These are phyloP conservation scores for Suillus weaverae DNA, from an alignment of 768 basidiomycete genomes.

Conservation along the genomic window DNA sequence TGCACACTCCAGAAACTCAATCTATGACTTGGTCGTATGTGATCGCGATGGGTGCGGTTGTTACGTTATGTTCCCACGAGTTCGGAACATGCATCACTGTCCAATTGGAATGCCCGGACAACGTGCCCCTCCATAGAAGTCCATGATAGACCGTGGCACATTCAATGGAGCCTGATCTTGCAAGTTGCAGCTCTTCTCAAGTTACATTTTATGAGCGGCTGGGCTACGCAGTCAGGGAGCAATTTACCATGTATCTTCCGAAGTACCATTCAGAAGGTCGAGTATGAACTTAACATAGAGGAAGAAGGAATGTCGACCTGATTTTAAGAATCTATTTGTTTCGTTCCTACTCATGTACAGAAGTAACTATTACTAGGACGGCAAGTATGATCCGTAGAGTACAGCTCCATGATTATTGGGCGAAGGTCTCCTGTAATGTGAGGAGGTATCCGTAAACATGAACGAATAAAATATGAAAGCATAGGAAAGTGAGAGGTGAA, in stretches of 20 bases:
- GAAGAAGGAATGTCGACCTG: not conserved
- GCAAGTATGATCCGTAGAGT: conserved; percentile 4
- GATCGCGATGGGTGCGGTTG: conserved; percentile 6
- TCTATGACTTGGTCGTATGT: not conserved
- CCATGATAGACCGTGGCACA: not conserved
- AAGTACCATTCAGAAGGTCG: not conserved
- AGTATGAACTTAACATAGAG: not conserved
- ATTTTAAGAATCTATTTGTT: not conserved
- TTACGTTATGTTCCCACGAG: conserved; percentile 1
- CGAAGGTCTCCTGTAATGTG: conserved; percentile 10
- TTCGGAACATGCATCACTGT: not conserved
- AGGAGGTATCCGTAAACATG: conserved; percentile 17
- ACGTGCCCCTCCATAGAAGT: not conserved
- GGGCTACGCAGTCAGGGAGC: not conserved
- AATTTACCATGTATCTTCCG: not conserved
- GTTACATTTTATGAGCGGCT: not conserved
- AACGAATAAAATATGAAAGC: conserved; percentile 31
- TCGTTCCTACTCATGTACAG: not conserved
- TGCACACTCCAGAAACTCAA: not conserved
- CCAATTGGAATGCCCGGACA: not conserved
- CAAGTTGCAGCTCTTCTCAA: not conserved
- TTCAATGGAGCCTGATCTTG: not conserved
- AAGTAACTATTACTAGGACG: conserved; percentile 6
- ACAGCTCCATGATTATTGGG: conserved; percentile 15
- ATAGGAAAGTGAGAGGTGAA: conserved; percentile 16